These are phyloP conservation scores for Nakazawaea populi DNA, from an alignment of 805 yeast species.

Conservation along the genomic window DNA sequence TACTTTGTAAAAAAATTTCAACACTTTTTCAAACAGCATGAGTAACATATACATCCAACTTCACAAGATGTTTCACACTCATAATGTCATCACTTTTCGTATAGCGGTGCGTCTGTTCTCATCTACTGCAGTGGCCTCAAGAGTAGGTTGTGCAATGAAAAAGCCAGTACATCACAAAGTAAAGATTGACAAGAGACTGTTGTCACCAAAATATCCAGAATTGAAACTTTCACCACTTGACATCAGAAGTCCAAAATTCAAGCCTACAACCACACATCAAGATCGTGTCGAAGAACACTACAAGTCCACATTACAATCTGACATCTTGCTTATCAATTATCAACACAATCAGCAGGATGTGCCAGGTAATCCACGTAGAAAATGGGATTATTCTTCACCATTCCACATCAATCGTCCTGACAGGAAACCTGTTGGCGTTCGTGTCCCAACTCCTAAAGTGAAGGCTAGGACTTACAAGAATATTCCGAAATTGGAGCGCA, in stretches of 20 bases:
- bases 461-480: slow-evolving; percentile 60
- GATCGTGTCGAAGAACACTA: slow-evolving; percentile 80
- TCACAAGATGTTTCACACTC: not conserved
- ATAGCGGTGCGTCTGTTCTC: slow-evolving; percentile 22
- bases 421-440: slow-evolving; percentile 70
- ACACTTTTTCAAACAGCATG: not conserved
- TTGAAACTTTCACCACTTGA: slow-evolving; percentile 64
- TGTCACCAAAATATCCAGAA: slow-evolving; percentile 72
- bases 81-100: not conserved
- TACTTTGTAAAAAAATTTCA: slow-evolving; percentile 1
- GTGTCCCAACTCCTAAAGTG: slow-evolving; percentile 69
- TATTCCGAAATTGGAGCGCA: slow-evolving; percentile 64
- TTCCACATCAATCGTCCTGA: slow-evolving; percentile 81
- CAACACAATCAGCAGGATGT: slow-evolving; percentile 52
- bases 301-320: slow-evolving; percentile 65
- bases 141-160: slow-evolving; percentile 64
- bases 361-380: slow-evolving; percentile 66
- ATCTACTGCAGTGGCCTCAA: slow-evolving; percentile 27
- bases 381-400: slow-evolving; percentile 86
- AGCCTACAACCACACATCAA: slow-evolving; percentile 68
- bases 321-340: slow-evolving; percentile 72
- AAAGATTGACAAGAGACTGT: slow-evolving; percentile 62
- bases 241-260: slow-evolving; percentile 71
- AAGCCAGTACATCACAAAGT: slow-evolving; percentile 91
- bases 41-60: too few relatives aligned